phyloP scores from a whole-genome alignment of 2,329 filamentous ascomycete genomes.

The Fusarium sp. region DNA sequence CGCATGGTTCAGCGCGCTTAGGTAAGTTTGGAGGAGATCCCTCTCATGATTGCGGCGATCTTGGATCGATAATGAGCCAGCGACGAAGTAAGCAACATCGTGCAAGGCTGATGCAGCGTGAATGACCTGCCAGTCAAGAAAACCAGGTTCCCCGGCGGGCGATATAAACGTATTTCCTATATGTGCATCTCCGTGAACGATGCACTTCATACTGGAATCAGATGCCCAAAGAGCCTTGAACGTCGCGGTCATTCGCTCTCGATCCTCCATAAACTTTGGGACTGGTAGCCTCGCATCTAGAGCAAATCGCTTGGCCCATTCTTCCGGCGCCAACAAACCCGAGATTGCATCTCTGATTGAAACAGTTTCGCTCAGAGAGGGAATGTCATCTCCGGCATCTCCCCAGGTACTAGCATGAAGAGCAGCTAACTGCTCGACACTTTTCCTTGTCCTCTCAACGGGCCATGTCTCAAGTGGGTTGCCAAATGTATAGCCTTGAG shows the following conservation, averaged over 20 bases:
- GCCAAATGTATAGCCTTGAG: constrained; percentile 10
- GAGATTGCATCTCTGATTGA: constrained; percentile 2
- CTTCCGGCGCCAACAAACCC: neutral
- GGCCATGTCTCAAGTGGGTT: constrained; percentile 12
- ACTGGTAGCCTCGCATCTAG: constrained; percentile 4
- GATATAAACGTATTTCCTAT: constrained; percentile 16
- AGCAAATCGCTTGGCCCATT: constrained; percentile 15
- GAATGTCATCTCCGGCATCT: neutral
- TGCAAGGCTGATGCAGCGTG: constrained; percentile 17
- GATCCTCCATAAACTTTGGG: neutral
- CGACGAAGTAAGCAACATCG: constrained; percentile 18
- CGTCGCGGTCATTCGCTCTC: neutral
- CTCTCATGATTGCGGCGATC: constrained; percentile 14
- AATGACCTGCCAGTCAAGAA: constrained; percentile 25
- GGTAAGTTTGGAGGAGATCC: constrained; percentile 18
- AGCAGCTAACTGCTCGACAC: constrained; percentile 14
- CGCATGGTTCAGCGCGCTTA: neutral
- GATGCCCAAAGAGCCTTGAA: constrained; percentile 9
- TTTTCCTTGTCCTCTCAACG: neutral
- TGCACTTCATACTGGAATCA: constrained; percentile 1
- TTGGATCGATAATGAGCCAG: neutral
- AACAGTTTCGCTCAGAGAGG: neutral
- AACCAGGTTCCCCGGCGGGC: constrained; percentile 5
- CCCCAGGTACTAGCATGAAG: constrained; percentile 28
- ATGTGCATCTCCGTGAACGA: constrained; percentile 17